Evolutionary conservation across 2,329 filamentous ascomycete genomes (phyloP).

Genomic region (Aspergillus quadricinctus): DNA sequence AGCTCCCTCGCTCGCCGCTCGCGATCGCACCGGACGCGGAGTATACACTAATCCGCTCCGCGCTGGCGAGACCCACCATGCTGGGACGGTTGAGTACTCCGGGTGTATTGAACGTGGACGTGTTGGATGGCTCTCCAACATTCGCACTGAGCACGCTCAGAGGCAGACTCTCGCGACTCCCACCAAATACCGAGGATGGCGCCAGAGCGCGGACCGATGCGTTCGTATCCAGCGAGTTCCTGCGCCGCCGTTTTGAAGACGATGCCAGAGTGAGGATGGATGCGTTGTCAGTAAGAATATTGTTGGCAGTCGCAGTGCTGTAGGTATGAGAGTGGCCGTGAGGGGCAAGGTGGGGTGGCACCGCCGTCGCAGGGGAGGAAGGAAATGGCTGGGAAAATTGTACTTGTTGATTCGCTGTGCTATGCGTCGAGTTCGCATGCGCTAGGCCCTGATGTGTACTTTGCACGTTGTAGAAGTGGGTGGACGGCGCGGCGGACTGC

Average conservation of each 20-base stretch:
- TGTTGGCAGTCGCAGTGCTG: conserved; percentile 58
- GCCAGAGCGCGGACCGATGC: conserved; percentile 63
- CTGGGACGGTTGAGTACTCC: conserved; percentile 46
- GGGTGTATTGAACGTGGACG: conserved; percentile 36
- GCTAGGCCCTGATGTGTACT: conserved; percentile 27
- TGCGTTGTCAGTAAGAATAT: conserved; percentile 61
- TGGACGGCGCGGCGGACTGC: conserved; percentile 56
- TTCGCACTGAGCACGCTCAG: conserved; percentile 58
- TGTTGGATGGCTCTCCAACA: conserved; percentile 41
- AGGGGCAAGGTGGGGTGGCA: conserved; percentile 55
- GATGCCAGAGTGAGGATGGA: conserved; percentile 63
- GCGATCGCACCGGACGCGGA: conserved; percentile 64
- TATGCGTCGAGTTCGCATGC: conserved; percentile 35
- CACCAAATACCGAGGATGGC: conserved; percentile 60
- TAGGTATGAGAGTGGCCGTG: conserved; percentile 55
- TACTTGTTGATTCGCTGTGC: conserved; percentile 36
- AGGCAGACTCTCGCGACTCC: conserved; percentile 60
- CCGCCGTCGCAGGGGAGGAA: conserved; percentile 55
- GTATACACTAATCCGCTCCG: conserved; percentile 66
- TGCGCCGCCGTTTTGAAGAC: conserved; percentile 58
- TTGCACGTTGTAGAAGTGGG: conserved; percentile 37
- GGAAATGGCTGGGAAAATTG: conserved; percentile 60
- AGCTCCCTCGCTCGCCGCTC: conserved; percentile 73
- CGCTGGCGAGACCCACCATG: conserved; percentile 51
- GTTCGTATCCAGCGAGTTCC: conserved; percentile 62